phyloP scores from a whole-genome alignment of 129 eudicot genomes.

The Centaurea solstitialis region DNA sequence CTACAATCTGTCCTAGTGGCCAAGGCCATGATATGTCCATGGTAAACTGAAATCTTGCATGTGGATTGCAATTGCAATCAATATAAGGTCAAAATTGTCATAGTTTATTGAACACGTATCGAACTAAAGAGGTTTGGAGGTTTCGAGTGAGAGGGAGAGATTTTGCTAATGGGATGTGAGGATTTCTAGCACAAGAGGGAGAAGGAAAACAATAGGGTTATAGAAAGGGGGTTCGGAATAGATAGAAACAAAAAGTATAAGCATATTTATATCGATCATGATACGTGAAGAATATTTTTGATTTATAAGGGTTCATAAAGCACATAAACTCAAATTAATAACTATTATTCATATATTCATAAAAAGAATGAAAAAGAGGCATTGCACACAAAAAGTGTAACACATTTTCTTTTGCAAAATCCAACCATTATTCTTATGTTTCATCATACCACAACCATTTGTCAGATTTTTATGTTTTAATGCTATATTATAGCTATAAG shows the following conservation, averaged over 20 bases:
- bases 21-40: background rate
- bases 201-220: background rate
- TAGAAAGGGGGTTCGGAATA: background rate
- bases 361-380: background rate
- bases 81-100: background rate
- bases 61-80: background rate
- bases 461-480: no score
- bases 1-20: no score
- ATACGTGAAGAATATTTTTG: background rate
- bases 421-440: background rate
- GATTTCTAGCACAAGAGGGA: background rate
- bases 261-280: background rate
- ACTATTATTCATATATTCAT: background rate
- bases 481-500: no score
- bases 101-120: background rate
- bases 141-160: background rate
- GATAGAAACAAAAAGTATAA: background rate
- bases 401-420: background rate
- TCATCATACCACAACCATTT: background rate
- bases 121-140: background rate
- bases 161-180: background rate
- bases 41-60: background rate
- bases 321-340: background rate
- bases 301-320: background rate
- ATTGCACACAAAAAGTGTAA: background rate